Base-by-base conservation (phyloP, 768 basidiomycete genomes). In the Panellus pusillus region DNA sequence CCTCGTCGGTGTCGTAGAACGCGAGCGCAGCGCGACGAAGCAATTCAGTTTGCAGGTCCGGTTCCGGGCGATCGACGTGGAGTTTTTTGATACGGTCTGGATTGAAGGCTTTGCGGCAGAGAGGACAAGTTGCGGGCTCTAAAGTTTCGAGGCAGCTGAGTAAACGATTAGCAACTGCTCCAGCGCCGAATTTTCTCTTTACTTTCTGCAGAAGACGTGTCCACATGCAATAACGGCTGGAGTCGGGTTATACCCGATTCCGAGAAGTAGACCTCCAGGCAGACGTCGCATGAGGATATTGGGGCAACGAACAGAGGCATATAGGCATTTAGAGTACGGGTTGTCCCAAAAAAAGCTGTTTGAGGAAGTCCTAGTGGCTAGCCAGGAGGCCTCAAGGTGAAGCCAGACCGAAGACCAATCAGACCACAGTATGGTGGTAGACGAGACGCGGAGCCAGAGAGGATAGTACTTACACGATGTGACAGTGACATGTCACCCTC, bases 191-290 rank as follows among this genome's bases (percentile, higher is more conserved):
- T 8, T 6, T 8, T 43, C 31, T 44, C 77, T 86, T 66, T 65
- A 88, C 87, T 72, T 67, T 64, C 74, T 74, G 66, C 88, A 90
- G 73, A 90, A 89, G 35, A 87, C 79, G 68, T 90, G 87, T 36
- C 89, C 89, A 63, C 89, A 91, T 28, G 83, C 79, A 57, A 91
- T 89, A 12, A 81, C 84, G 66, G 87, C 81, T 6, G 87, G 88
- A 43, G 79, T 73, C 62, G 77, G 77, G 38, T 72, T 68, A 36
- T 74, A 66, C 20, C 73, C 74, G 37, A 79, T 72, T 71, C 79
- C 32, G 32, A 82, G 39, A 76, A 69, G 66, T 87, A 88, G 24
- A 73, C 70, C 50, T 87, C 84, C 55, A 87, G 73, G 68, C 89
- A 91, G 61, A 91, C 82, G 68, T 91, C 89, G 73, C 89, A 91